phyloP scores from a whole-genome alignment of 352 stramenopile genomes.

The Phytophthora pini region DNA sequence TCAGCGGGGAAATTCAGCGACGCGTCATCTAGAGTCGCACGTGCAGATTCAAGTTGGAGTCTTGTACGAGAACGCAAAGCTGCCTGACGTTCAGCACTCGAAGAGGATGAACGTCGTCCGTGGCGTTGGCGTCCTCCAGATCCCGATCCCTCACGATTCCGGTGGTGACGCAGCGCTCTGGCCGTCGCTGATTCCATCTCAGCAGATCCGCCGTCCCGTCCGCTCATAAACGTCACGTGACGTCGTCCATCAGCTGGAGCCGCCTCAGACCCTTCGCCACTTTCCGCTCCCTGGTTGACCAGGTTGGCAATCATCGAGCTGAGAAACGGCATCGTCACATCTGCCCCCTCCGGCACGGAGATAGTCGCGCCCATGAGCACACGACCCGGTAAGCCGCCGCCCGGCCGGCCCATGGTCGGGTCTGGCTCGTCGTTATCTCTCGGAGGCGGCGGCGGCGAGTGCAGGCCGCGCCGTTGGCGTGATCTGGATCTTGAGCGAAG shows the following conservation, averaged over 20 bases:
- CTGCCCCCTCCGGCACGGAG: conserved; percentile 62
- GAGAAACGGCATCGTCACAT: conserved; percentile 83
- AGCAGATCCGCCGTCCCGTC: conserved; percentile 9
- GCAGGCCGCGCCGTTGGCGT: conserved; percentile 14
- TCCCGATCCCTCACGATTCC: conserved; percentile 26
- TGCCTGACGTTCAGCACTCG: conserved; percentile 35
- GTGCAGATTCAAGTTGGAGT: conserved; percentile 45
- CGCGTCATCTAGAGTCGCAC: conserved; percentile 50
- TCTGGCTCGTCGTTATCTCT: conserved; percentile 81
- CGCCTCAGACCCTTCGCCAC: conserved; percentile 15
- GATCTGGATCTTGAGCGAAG: conserved; percentile 21
- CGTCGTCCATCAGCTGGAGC: conserved; percentile 15
- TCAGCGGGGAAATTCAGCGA: conserved; percentile 38
- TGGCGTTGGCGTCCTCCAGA: conserved; percentile 23
- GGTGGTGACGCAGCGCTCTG: conserved; percentile 34
- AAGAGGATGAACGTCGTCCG: conserved; percentile 19
- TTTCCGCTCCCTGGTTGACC: conserved; percentile 55
- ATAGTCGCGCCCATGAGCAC: conserved; percentile 85
- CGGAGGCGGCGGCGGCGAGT: conserved; percentile 14
- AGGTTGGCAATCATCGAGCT: conserved; percentile 86
- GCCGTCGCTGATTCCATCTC: conserved; percentile 27
- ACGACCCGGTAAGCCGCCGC: conserved; percentile 29
- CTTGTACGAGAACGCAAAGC: conserved; percentile 47
- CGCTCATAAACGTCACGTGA: conserved; percentile 26
- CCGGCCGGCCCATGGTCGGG: conserved; percentile 40